Base-by-base conservation (phyloP, 2,329 filamentous ascomycete species). In the Exophiala spinifera region DNA sequence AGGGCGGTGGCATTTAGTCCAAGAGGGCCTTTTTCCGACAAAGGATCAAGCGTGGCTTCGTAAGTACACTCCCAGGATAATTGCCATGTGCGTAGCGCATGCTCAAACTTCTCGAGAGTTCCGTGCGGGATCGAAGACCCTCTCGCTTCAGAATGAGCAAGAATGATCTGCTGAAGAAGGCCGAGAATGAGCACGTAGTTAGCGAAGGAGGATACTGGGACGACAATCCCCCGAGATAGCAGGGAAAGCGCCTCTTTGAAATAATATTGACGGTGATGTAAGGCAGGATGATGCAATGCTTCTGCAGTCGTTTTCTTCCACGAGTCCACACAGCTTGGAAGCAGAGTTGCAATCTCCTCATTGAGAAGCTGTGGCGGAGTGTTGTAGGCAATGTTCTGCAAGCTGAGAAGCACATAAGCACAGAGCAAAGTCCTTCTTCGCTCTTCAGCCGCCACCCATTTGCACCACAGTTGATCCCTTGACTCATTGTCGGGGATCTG, bases 381-480 rank as follows among this genome's bases (percentile, higher is more conserved):
- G 44, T 59, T 55, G 15, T 58, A 61, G 3, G 60, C 55, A 33
- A 64, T 53, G 10, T 40, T 59, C 17, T 63, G 61, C 17, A 64
- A 50, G 13, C 56, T 56, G 20, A 61, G 53, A n/a, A 63, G 56
- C 28, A 57, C 53, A 42, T 61, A 64, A 1, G 60, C 53, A 11
- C 56, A 57, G 15, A 53, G 42, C 15, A 60, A 28, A 1, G 62
- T 63, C 47, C 62, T 53, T 21, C 53, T 44, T 7, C 48, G 46
- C 3, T 60, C 45, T 28, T 64, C 59, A 15, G 46, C 37, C 31
- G 34, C 11, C 13, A 60, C 48, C 62, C 59, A 64, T 1, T 21
- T 23, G 15, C 17, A 34, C 61, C 62, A 64, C 37, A 78, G 72
- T 4, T 76, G 75, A 45, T 86, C 78, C 36, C 7, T n/a, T 15